These are phyloP conservation scores for Cystobasidium tubakii DNA, from an alignment of 768 basidiomycete genomes.

Conservation along the genomic window DNA sequence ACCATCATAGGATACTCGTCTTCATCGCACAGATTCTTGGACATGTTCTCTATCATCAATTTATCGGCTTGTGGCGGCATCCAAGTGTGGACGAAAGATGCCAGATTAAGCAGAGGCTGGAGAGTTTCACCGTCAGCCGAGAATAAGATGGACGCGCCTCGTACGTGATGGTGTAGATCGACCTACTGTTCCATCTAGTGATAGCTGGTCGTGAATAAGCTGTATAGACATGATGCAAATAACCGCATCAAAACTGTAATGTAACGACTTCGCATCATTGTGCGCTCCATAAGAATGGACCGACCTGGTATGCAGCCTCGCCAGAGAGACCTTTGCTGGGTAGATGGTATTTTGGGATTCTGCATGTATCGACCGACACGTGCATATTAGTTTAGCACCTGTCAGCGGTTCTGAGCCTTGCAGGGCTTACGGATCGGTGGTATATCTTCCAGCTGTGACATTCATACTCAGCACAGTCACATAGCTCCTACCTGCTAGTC, in stretches of 20 bases:
- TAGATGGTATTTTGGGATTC: slow-evolving; percentile 63
- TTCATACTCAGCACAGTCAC: background rate
- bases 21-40: slow-evolving; percentile 64
- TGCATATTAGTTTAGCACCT: background rate
- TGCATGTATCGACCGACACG: background rate
- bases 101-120: slow-evolving; percentile 59
- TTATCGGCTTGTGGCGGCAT: slow-evolving; percentile 46
- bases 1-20: slow-evolving; percentile 57
- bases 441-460: slow-evolving; percentile 12
- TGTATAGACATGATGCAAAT: slow-evolving; percentile 50
- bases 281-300: background rate
- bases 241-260: slow-evolving; percentile 38
- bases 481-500: background rate
- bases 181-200: slow-evolving; percentile 37
- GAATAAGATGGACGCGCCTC: too few species aligned
- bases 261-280: background rate
- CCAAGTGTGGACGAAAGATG: slow-evolving; percentile 64
- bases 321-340: slow-evolving; percentile 59
- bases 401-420: too few species aligned
- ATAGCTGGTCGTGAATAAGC: slow-evolving; percentile 55
- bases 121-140: too few species aligned
- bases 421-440: slow-evolving; percentile 19
- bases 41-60: slow-evolving; percentile 62
- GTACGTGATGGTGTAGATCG: background rate
- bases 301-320: slow-evolving; percentile 56